Evolutionary conservation across 139 green algal genomes (phyloP), one percentile per base, ranked within the genome.

Genomic region (Chlorella vulgaris): DNA sequence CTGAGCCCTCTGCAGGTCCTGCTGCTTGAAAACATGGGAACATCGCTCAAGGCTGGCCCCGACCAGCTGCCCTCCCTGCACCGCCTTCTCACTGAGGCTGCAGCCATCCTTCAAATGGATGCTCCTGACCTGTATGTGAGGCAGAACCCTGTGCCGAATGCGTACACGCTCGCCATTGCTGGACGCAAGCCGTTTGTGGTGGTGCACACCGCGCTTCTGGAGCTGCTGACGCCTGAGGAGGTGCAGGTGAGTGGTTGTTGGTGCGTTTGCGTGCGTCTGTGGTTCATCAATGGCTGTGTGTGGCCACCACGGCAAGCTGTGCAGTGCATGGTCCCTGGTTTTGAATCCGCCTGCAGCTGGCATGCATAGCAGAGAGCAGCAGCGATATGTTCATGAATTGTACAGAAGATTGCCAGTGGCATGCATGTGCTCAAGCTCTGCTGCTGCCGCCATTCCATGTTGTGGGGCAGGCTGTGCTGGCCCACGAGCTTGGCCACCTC

Each of bases 181-280:
- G 96, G 96, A 1, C 88, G 90, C 43, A 90, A 93, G 85, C 96
- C 96, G 15, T 98, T 99, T 78, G 93, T 99, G 33, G 96, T 99
- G 24, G 76, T 98, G 19, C 95, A 98, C 90, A 99, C 96, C 5
- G 83, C 92, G 28, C 88, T 99, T 73, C 85, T 99, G 73, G 96
- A 99, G 81, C 87, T 98, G 78, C 90, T 99, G 26, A 92, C 91
- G 24, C 87, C 87, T 3, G 79, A 80, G 24, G 96, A 99, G 84
- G 86, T 98, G 31, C 94, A 98, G 71, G 71, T 67, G 31, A 1
- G 71, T 33, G 26, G 13, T n/a, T 39, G 63, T n/a, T n/a, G n/a
- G n/a, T n/a, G n/a, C n/a, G n/a, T n/a, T n/a, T n/a, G n/a, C n/a
- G n/a, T n/a, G n/a, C n/a, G n/a, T n/a, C 62, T 69, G 62, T 22